Evolutionary conservation across 148 eudicot species (phyloP), one percentile per base, ranked within the genome.

Genomic region (Mesembryanthemum crystallinum): DNA sequence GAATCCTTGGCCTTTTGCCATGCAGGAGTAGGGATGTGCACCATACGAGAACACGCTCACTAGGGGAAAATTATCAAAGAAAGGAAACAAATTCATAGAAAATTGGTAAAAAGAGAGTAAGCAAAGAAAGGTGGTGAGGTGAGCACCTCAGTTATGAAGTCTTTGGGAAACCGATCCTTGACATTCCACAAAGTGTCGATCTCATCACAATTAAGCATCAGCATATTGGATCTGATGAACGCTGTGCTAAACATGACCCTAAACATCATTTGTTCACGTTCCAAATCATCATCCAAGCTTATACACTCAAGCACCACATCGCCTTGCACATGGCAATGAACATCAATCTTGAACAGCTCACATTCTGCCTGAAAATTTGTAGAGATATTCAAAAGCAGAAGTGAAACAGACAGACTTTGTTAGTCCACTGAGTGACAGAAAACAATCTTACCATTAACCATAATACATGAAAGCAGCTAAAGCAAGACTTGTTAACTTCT

Each of bases 301-400:
- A 89, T 83, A 79, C 98, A 93, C 83, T 93, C 98, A 13, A 93
- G 87, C 78, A 93, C 92, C 71, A 93, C 86, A 76, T 89, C 98
- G 60, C 98, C 98, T 86, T 85, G 92, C 69, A 89, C 81, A 81
- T 85, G 92, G 86, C 94, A 89, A 73, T 89, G 84, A 73, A 93
- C 81, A 70, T 93, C 94, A 35, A 91, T 82, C 85, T 87, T 91
- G 61, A 88, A 87, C 42, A 88, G 72, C 73, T 89, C 89, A 83
- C 90, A 86, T 63, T 91, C 94, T 66, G 72, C 89, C 98, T 93
- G 92, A 35, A 81, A 63, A 45, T 27, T 29, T 8, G 12, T 52
- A 52, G n/a, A 5, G 57, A n/a, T 52, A 58, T n/a, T 37, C 66
- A 39, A 33, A 39, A 58, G 65, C 13, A 73, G 57, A 18, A 73